Base-by-base conservation (phyloP, 306 rosid genomes). In the Citrullus mucosospermus region DNA sequence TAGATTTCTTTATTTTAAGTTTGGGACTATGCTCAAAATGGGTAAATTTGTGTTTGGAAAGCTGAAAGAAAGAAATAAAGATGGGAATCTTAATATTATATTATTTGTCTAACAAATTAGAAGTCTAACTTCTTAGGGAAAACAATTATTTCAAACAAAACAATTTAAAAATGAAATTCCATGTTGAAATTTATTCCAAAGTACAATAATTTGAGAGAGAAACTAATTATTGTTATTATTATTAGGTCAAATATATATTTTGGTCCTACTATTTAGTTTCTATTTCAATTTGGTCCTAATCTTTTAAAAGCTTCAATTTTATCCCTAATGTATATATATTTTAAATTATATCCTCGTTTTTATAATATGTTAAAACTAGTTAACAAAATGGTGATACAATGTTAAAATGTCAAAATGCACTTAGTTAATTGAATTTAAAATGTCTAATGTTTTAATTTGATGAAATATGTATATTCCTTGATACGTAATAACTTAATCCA, bases 171-270 rank as follows among this genome's bases (percentile, higher is more conserved):
- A 41, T 41, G 34, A 68, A 39, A 38, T 38, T 66, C 48, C 25
- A 66, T 1, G 3, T 38, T 34, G 48, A 20, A 66, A 46, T 41
- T 70, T 70, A 25, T 44, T 70, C 18, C 6, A 28, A 48, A 70
- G 58, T 70, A 70, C 76, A 70, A 70, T 70, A 12, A 70, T 70
- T 70, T 46, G 76, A 70, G 57, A 70, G 76, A 70, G 76, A 70
- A 70, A 70, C 76, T 44, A 43, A 69, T n/a, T 69, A 68, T 68
- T 67, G 34, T 10, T 68, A 43, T 41, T 68, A 68, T 68, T 41
- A 66, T 66, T n/a, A 4, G 2, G 11, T 32, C 41, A 62, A 62
- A 61, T 61, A 58, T 9, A 32, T 61, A 12, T 61, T 61, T 61
- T 13, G 6, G n/a, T 28, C 38, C 38, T 28, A 57, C 10, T n/a